Base-by-base conservation (phyloP, 2,329 filamentous ascomycete genomes). In the Clarireedia monteithiana region DNA sequence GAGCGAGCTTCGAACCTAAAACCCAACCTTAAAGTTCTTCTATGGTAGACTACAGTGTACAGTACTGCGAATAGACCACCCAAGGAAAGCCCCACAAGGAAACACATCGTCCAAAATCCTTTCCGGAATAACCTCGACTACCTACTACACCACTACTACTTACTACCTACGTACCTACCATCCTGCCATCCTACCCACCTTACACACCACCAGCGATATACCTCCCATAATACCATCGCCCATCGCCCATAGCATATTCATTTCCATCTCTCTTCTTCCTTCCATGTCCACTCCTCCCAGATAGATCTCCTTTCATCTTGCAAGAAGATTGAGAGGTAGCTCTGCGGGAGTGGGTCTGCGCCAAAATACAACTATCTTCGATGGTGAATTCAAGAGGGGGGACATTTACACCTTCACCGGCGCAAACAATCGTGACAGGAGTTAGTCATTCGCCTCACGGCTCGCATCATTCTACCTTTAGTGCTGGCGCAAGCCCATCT, bases 391-490 rank as follows among this genome's bases (percentile, higher is more conserved):
- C 66, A 66, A 68, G 67, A 67, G 66, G 64, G 64, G 66, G 67
- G 50, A 65, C 66, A 61, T 69, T 67, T 57, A 68, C 67, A 69
- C 67, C 67, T 68, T 69, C 66, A 64, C 65, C 64, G 59, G 64
- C 65, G 60, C 67, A 69, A 64, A 68, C 65, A 53, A 69, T 70
- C 51, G 62, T 67, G 55, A 70, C 69, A 52, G 68, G 66, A 56
- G 56, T 67, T 48, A 67, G 63, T 59, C 68, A 70, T 64, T 70
- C 68, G 58, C 67, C 68, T 52, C 69, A 70, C 63, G 62, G 67
- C 48, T 66, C 77, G 71, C 64, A 82, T 74, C 70, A 80, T 74
- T 66, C 73, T 74, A 61, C 64, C 49, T 68, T 69, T 54, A 70
- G 67, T 66, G 66, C 67, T 59, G 63, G 64, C 56, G 66, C 66